A percentile compares a stretch with the other conserved stretches of the same genome.
Evolutionary conservation across 306 rosid species (phyloP).

Genomic region (Sesbania bispinosa): DNA sequence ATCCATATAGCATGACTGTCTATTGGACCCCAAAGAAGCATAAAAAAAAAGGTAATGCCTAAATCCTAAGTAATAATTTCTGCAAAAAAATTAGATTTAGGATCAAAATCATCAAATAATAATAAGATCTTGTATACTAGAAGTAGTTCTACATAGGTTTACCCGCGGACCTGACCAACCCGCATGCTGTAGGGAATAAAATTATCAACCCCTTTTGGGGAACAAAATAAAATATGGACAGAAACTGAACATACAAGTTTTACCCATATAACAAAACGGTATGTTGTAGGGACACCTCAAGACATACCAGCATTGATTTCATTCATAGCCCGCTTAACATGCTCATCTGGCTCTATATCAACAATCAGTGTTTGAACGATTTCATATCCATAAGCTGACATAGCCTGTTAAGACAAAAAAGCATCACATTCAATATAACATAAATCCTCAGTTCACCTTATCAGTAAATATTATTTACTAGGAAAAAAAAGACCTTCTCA

Average conservation of each 20-base stretch:
- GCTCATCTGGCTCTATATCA: slow-evolving; percentile 88
- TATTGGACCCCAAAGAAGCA: neutral
- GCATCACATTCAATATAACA: slow-evolving; percentile 19
- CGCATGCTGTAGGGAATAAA: too few relatives aligned
- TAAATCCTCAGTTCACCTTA: neutral
- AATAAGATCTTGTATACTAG: neutral
- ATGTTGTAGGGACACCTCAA: slow-evolving; percentile 8
- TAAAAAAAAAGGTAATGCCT: neutral
- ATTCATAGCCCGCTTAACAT: slow-evolving; percentile 94
- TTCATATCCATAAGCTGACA: slow-evolving; percentile 94
- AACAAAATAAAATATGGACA: neutral
- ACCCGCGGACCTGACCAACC: too few relatives aligned
- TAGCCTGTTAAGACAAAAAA: slow-evolving; percentile 56
- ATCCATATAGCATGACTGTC: slow-evolving; percentile 6
- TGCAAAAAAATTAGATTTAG: neutral
- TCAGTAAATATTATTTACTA: neutral
- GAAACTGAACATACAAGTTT: slow-evolving; percentile 3
- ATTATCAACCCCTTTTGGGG: neutral
- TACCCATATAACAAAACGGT: slow-evolving; percentile 42
- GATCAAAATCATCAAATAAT: neutral
- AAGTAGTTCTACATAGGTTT: neutral
- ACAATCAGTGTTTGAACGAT: slow-evolving; percentile 89
- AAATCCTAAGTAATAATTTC: neutral
- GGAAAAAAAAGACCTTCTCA: slow-evolving; percentile 56
- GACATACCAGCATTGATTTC: slow-evolving; percentile 87